Conservation (phyloP, 768 basidiomycete species). For the Tephrocybe sp. region DNA sequence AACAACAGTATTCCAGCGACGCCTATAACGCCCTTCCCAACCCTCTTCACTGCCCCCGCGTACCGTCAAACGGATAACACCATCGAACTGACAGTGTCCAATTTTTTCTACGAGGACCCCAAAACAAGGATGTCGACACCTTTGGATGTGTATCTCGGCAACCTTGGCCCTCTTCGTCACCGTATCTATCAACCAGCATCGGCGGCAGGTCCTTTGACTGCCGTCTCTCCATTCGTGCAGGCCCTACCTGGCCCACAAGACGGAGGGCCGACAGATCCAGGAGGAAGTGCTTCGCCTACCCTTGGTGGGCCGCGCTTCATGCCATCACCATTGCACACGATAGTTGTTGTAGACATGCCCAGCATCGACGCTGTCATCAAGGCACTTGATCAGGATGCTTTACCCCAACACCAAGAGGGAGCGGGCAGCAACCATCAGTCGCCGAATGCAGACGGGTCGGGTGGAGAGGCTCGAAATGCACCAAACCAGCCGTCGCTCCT, state of each 20-base stretch:
- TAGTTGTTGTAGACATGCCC: conserved; percentile 87
- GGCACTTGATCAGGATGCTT: conserved; percentile 71
- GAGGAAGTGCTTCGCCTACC: conserved; percentile 27
- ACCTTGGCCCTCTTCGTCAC: conserved; percentile 80
- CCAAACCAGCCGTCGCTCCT: conserved; percentile 38
- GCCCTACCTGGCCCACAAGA: conserved; percentile 39
- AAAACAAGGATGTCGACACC: conserved; percentile 64
- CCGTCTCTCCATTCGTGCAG: conserved; percentile 59
- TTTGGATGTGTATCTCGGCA: conserved; percentile 87
- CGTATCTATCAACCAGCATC: conserved; percentile 72
- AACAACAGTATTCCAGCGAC: conserved; percentile 74
- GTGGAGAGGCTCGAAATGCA: conserved; percentile 26
- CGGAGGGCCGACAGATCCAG: conserved; percentile 28
- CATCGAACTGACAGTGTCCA: conserved; percentile 82
- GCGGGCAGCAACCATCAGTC: conserved; percentile 37
- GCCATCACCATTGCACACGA: conserved; percentile 64
- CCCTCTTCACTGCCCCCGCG: conserved; percentile 75
- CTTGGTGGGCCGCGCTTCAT: conserved; percentile 49
- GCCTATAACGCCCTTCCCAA: conserved; percentile 90
- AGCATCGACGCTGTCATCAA: conserved; percentile 72
- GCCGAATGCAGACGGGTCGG: conserved; percentile 24
- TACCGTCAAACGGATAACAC: conserved; percentile 73
- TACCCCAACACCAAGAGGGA: conserved; percentile 42
- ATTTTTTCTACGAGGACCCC: conserved; percentile 83
- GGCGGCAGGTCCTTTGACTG: conserved; percentile 65